Evolutionary conservation across 768 basidiomycete genomes (phyloP).

Genomic region (Mycena amicta): DNA sequence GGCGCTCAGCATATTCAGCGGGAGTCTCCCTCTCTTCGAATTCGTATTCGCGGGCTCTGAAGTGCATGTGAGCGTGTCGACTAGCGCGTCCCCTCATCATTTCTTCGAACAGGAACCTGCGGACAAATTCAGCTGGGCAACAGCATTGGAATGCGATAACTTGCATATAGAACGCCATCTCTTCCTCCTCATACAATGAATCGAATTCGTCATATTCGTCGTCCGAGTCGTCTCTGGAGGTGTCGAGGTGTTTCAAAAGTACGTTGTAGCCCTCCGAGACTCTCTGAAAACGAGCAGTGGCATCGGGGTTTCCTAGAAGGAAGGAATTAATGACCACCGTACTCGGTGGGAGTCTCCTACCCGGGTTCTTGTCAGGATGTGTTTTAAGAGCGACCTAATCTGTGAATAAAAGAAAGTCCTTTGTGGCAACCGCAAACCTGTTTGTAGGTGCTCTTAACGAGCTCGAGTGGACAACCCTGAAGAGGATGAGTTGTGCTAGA

Average conservation of each 20-base stretch:
- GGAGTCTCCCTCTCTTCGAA: slow-evolving; percentile 40
- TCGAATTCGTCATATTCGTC: slow-evolving; percentile 39
- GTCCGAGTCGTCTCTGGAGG: slow-evolving; percentile 33
- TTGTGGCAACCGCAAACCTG: slow-evolving; percentile 45
- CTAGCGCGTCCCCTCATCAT: slow-evolving; percentile 29
- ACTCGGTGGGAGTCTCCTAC: too few relatives aligned
- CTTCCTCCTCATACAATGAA: slow-evolving; percentile 39
- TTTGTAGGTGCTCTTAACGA: slow-evolving; percentile 70
- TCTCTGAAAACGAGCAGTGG: slow-evolving; percentile 70
- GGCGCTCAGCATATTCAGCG: slow-evolving; percentile 55
- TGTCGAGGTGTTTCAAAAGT: slow-evolving; percentile 57
- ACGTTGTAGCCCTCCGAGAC: slow-evolving; percentile 70
- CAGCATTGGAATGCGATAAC: slow-evolving; percentile 10
- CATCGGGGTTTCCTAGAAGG: slow-evolving; percentile 63
- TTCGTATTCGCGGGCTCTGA: slow-evolving; percentile 22
- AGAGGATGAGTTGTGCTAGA: slow-evolving; percentile 13
- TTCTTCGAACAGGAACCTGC: slow-evolving; percentile 53
- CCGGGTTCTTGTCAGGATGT: slow-evolving; percentile 66
- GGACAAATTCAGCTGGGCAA: slow-evolving; percentile 12
- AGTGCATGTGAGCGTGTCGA: slow-evolving; percentile 16
- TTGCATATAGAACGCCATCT: slow-evolving; percentile 50
- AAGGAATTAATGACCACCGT: slow-evolving; percentile 35
- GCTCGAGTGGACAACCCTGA: slow-evolving; percentile 59
- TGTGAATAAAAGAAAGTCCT: slow-evolving; percentile 2
- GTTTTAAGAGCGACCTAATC: slow-evolving; percentile 1